These are phyloP conservation scores for Priceomyces carsonii DNA, from an alignment of 805 yeast genomes.

Conservation along the genomic window DNA sequence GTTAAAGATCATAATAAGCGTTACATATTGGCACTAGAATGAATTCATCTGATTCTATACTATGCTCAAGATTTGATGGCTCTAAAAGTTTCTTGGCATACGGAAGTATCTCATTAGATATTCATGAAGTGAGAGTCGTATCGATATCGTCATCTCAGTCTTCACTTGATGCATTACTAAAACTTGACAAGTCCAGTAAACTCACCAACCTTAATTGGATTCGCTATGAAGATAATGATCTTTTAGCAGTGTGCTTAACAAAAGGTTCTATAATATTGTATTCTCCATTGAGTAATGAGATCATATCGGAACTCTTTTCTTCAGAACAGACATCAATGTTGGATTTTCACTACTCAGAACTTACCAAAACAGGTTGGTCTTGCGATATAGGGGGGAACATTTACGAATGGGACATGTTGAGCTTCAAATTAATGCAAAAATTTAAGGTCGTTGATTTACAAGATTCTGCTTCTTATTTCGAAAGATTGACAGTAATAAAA, in stretches of 20 bases:
- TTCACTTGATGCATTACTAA: constrained; percentile 47
- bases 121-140: constrained; percentile 68
- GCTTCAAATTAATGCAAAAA: constrained; percentile 41
- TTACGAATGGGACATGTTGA: constrained; percentile 60
- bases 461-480: constrained; percentile 34
- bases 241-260: constrained; percentile 62
- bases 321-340: constrained; percentile 47
- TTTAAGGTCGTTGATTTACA: constrained; percentile 43
- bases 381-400: constrained; percentile 60
- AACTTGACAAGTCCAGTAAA: constrained; percentile 51
- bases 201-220: constrained; percentile 59
- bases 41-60: constrained; percentile 25
- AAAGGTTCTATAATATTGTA: constrained; percentile 66
- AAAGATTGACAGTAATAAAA: constrained; percentile 28
- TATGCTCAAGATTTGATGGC: constrained; percentile 58
- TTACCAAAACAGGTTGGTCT: constrained; percentile 53
- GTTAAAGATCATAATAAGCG: too few relatives aligned
- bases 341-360: constrained; percentile 46
- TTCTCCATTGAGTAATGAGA: constrained; percentile 63
- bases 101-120: constrained; percentile 66
- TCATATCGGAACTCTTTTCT: constrained; percentile 52
- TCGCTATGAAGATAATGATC: constrained; percentile 38
- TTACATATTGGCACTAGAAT: constrained; percentile 7
- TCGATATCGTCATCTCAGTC: constrained; percentile 45
- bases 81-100: constrained; percentile 63